Conservation (phyloP, 331 rosid genomes). For the Quercus lobata region DNA sequence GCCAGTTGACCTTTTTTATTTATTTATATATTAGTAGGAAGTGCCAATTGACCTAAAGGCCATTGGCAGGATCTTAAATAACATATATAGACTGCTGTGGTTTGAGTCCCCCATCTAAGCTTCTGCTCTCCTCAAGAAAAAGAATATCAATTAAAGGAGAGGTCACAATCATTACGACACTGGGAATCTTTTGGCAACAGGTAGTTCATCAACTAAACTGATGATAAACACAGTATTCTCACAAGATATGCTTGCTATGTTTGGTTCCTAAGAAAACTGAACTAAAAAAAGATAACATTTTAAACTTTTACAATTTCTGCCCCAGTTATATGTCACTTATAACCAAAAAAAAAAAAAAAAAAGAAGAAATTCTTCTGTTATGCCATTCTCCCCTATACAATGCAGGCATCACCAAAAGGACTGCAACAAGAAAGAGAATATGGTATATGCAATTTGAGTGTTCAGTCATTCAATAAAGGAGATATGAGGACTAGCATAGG, state of each 20-base stretch:
- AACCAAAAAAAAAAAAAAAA: background rate
- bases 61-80: background rate
- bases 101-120: background rate
- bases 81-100: background rate
- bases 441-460: background rate
- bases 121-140: background rate
- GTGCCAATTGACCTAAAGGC: no score
- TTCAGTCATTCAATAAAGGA: background rate
- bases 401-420: background rate
- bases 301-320: background rate
- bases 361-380: background rate
- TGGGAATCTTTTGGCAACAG: background rate
- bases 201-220: background rate
- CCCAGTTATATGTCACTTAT: no score
- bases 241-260: background rate
- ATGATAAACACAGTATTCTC: background rate
- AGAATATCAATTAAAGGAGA: background rate
- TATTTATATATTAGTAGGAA: no score
- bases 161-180: background rate
- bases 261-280: background rate
- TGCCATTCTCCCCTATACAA: background rate
- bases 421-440: background rate
- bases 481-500: background rate
- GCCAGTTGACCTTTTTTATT: no score
- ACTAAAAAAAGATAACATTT: background rate